Conservation (phyloP, 768 basidiomycete species). For the Naganishia randhawae region DNA sequence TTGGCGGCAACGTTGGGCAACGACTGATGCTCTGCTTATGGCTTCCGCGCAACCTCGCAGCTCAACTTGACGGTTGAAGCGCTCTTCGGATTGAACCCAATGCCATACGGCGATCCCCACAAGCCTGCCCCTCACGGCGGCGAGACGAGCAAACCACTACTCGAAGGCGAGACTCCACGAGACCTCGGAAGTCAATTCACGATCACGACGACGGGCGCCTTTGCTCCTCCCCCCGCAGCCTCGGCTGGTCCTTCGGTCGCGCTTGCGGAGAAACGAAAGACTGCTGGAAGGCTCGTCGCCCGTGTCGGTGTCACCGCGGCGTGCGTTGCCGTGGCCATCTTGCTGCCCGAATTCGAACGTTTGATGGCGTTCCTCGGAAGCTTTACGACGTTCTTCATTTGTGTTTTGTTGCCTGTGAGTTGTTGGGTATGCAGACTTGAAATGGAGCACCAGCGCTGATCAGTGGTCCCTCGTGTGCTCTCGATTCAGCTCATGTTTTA, state of each 20-base stretch:
- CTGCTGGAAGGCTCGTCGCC: slow-evolving; percentile 53
- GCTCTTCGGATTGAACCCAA: slow-evolving; percentile 63
- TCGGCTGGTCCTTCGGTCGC: neutral
- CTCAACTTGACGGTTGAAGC: slow-evolving; percentile 79
- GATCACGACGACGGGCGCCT: slow-evolving; percentile 31
- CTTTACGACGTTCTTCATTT: slow-evolving; percentile 74
- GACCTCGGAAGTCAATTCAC: slow-evolving; percentile 43
- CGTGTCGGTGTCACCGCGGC: slow-evolving; percentile 61
- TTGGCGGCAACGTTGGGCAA: too few species aligned
- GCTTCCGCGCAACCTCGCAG: slow-evolving; percentile 49
- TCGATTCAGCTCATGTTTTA: slow-evolving; percentile 44
- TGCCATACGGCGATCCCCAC: slow-evolving; percentile 36
- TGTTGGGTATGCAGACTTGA: slow-evolving; percentile 36
- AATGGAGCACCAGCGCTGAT: neutral
- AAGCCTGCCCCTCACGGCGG: slow-evolving; percentile 20
- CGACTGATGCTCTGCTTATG: neutral
- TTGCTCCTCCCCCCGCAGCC: slow-evolving; percentile 37
- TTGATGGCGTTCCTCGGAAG: slow-evolving; percentile 84
- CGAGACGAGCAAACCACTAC: slow-evolving; percentile 14
- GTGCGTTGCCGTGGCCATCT: slow-evolving; percentile 67
- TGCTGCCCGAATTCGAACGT: slow-evolving; percentile 69
- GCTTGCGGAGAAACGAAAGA: slow-evolving; percentile 31
- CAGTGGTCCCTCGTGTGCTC: neutral
- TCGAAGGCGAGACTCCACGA: slow-evolving; percentile 18
- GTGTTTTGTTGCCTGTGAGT: slow-evolving; percentile 70